Percentiles rank a stretch among this genome's conserved stretches.
phyloP scores from a whole-genome alignment of 306 rosid genomes.

The Vigna trinervia region DNA sequence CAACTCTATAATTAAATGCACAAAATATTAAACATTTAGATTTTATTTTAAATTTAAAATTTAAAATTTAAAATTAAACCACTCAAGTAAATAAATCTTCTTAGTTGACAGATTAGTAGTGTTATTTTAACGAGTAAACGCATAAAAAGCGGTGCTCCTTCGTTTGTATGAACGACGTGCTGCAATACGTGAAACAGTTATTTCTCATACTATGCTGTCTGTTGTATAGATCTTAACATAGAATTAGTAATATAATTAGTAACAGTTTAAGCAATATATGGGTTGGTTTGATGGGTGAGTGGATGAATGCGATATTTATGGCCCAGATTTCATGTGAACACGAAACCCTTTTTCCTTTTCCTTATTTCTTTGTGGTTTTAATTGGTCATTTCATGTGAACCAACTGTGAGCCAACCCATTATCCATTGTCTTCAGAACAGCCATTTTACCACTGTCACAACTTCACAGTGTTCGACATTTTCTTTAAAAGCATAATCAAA shows the following conservation, averaged over 20 bases:
- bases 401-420: constrained; percentile 17
- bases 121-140: background rate
- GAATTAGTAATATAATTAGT: background rate
- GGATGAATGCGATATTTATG: constrained; percentile 20
- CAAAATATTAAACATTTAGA: background rate
- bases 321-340: constrained; percentile 46
- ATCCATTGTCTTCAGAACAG: background rate
- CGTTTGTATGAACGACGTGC: background rate
- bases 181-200: background rate
- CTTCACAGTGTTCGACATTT: constrained; percentile 17
- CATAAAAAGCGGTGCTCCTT: background rate
- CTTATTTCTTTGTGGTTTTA: background rate
- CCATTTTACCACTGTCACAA: constrained; percentile 17
- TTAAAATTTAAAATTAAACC: background rate
- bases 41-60: no score
- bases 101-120: background rate
- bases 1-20: background rate
- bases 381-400: constrained; percentile 46
- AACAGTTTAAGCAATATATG: background rate
- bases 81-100: background rate
- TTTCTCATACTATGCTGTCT: background rate
- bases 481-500: background rate
- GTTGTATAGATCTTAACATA: background rate
- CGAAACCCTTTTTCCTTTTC: constrained; percentile 1
- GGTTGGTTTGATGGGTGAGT: background rate